Percentiles rank a stretch among this genome's conserved stretches.
These are phyloP conservation scores for Heritiera fomes DNA, from an alignment of 345 rosid genomes.

Conservation along the genomic window DNA sequence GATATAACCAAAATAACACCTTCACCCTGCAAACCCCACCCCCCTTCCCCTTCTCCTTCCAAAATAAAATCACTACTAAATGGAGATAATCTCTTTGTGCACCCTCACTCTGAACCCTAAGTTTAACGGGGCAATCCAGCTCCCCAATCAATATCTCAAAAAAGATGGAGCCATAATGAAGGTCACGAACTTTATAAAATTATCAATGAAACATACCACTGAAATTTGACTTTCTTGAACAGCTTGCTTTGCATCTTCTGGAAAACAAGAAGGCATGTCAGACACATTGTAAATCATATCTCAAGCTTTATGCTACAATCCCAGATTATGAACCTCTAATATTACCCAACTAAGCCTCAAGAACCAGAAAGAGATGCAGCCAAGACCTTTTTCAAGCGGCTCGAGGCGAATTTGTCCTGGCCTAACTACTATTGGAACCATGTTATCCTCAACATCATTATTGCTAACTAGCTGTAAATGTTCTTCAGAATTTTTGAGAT, in stretches of 20 bases:
- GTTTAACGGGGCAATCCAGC: not conserved
- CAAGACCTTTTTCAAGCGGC: slow-evolving; percentile 56
- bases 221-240: slow-evolving; percentile 46
- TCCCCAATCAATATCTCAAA: too few species aligned
- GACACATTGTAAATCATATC: slow-evolving; percentile 20
- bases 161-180: not conserved
- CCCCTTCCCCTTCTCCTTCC: not conserved
- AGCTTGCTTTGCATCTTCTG: slow-evolving; percentile 49
- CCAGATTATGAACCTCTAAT: not conserved
- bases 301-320: slow-evolving; percentile 1
- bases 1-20: not conserved
- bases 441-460: slow-evolving; percentile 43
- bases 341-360: slow-evolving; percentile 11
- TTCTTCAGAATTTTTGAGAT: slow-evolving; percentile 32
- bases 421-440: slow-evolving; percentile 73
- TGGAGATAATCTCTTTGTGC: not conserved
- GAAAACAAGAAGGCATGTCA: slow-evolving; percentile 32
- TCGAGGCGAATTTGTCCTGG: slow-evolving; percentile 95
- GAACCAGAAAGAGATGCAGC: slow-evolving; percentile 16
- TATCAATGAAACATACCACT: slow-evolving; percentile 43
- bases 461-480: slow-evolving; percentile 34
- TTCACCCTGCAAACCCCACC: not conserved
- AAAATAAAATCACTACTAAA: not conserved
- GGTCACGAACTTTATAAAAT: not conserved
- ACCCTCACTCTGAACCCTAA: not conserved